Percentiles rank a stretch among this genome's conserved stretches.
Conservation (phyloP, 345 rosid species). For the Acer negundo region DNA sequence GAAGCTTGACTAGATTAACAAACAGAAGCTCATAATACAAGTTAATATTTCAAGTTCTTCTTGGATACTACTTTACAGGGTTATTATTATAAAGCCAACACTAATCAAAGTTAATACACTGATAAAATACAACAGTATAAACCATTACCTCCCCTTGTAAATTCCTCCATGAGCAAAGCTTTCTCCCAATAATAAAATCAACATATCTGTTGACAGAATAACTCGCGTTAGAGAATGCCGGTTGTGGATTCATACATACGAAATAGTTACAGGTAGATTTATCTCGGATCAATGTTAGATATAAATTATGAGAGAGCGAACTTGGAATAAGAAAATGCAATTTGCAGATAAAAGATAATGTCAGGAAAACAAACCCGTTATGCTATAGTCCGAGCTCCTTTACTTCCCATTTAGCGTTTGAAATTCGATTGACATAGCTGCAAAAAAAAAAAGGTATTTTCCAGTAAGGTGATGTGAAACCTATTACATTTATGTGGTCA, state of each 20-base stretch:
- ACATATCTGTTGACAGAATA: slow-evolving; percentile 66
- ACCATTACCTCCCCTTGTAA: slow-evolving; percentile 77
- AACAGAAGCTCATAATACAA: no score
- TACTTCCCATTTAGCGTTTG: slow-evolving; percentile 94
- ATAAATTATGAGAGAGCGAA: background rate
- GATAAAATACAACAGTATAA: background rate
- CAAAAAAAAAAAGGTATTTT: slow-evolving; percentile 21
- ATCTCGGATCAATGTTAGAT: background rate
- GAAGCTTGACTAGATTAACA: no score
- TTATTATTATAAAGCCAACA: no score
- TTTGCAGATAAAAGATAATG: slow-evolving; percentile 1
- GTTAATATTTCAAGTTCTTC: no score
- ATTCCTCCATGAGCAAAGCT: slow-evolving; percentile 95
- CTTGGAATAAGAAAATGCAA: background rate
- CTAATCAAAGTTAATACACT: no score
- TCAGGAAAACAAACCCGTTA: slow-evolving; percentile 76
- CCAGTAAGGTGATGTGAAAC: slow-evolving; percentile 16
- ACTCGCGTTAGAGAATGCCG: background rate
- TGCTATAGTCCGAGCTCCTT: slow-evolving; percentile 98
- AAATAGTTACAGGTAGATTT: background rate
- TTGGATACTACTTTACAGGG: no score
- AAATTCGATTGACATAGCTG: slow-evolving; percentile 91
- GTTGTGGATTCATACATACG: background rate
- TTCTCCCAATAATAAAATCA: slow-evolving; percentile 94
- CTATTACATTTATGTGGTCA: background rate